Conservation (phyloP, 2,329 filamentous ascomycete genomes). For the Dactylellina haptotyla region DNA sequence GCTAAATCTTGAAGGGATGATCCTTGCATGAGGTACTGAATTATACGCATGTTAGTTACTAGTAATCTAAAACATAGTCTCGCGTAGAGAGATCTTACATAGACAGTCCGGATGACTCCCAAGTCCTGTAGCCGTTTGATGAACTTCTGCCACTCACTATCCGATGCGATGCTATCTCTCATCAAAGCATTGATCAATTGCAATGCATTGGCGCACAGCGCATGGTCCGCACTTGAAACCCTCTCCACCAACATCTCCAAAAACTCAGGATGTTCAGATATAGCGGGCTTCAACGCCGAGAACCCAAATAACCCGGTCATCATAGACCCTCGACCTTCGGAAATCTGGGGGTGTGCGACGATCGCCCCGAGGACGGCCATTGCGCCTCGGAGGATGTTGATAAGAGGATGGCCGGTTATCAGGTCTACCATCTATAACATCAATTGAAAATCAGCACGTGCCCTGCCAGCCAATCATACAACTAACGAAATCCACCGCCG, state of each 20-base stretch:
- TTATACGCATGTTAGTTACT: slow-evolving; percentile 11
- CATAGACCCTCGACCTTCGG: slow-evolving; percentile 64
- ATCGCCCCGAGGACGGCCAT: slow-evolving; percentile 96
- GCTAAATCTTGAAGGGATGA: slow-evolving; percentile 89
- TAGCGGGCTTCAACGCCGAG: slow-evolving; percentile 87
- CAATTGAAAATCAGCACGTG: slow-evolving; percentile 59
- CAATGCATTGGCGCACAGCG: slow-evolving; percentile 91
- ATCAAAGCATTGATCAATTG: slow-evolving; percentile 96
- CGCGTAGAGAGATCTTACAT: slow-evolving; percentile 57
- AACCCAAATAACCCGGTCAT: slow-evolving; percentile 79
- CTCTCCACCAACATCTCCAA: slow-evolving; percentile 92
- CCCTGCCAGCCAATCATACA: too few species aligned
- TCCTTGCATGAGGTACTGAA: slow-evolving; percentile 86
- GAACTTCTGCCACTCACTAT: slow-evolving; percentile 93
- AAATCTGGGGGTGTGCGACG: slow-evolving; percentile 81
- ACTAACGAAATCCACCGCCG: too few species aligned
- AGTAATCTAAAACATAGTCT: not conserved
- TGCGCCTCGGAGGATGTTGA: slow-evolving; percentile 95
- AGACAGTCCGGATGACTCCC: slow-evolving; percentile 90
- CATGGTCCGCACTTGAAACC: slow-evolving; percentile 92
- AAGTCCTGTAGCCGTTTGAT: slow-evolving; percentile 93
- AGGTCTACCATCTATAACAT: slow-evolving; percentile 77
- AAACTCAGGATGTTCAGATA: slow-evolving; percentile 91
- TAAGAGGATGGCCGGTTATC: slow-evolving; percentile 91
- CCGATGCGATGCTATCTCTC: slow-evolving; percentile 84